Evolutionary conservation across 2,329 filamentous ascomycete genomes (phyloP).

Genomic region (Ophiostoma australiae): DNA sequence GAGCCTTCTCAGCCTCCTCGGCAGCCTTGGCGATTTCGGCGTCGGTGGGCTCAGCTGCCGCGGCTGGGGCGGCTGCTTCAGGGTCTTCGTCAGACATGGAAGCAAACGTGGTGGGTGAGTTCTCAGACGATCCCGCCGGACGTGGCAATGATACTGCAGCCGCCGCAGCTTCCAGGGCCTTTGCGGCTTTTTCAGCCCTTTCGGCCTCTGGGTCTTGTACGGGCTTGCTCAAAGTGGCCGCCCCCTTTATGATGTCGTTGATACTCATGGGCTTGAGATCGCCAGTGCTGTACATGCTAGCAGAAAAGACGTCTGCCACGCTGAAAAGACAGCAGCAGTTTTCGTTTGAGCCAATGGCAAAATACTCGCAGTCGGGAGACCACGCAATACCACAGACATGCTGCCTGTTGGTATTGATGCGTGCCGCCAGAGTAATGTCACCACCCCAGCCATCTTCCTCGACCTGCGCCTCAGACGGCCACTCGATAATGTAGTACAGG

Average conservation of each 20-base stretch:
- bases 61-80: background rate
- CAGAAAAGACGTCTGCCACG: constrained; percentile 50
- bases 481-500: constrained; percentile 87
- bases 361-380: constrained; percentile 68
- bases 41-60: background rate
- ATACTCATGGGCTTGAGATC: background rate
- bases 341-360: constrained; percentile 90
- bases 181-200: background rate
- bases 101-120: background rate
- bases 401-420: constrained; percentile 73
- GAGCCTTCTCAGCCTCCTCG: background rate
- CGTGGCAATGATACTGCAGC: no score
- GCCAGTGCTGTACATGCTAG: background rate
- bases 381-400: constrained; percentile 93
- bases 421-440: constrained; percentile 69
- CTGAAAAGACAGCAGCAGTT: constrained; percentile 83
- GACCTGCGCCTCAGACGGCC: constrained; percentile 63
- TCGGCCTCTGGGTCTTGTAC: no score
- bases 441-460: constrained; percentile 66
- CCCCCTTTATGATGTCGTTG: background rate
- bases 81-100: background rate
- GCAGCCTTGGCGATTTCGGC: background rate
- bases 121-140: background rate
- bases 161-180: background rate
- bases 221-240: background rate